Conservation (phyloP, 192 early-diverging fungal species). For the Gonapodya prolifera region DNA sequence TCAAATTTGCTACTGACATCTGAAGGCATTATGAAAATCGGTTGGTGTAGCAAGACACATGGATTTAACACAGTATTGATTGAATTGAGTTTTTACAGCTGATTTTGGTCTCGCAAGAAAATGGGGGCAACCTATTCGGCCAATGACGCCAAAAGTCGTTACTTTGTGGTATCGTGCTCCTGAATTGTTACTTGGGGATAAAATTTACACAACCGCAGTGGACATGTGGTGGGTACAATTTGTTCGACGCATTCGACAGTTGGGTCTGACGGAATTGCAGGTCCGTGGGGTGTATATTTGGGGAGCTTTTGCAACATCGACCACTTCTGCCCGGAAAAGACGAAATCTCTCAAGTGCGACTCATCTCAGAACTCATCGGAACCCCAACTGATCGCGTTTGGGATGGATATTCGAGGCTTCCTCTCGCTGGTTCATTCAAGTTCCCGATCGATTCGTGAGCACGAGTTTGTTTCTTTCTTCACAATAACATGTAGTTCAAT, state of each 20-base stretch:
- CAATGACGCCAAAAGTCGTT: conserved; percentile 79
- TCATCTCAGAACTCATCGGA: conserved; percentile 79
- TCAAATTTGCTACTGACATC: conserved; percentile 85
- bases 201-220: conserved; percentile 78
- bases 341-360: conserved; percentile 71
- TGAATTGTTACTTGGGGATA: conserved; percentile 73
- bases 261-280: conserved; percentile 24
- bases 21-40: conserved; percentile 82
- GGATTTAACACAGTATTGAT: conserved; percentile 7
- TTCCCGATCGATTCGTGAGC: conserved; percentile 40
- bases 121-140: conserved; percentile 57
- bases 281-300: conserved; percentile 93
- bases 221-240: conserved; percentile 55
- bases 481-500: conserved; percentile 39
- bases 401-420: conserved; percentile 60
- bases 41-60: conserved; percentile 10
- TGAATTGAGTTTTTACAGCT: conserved; percentile 26
- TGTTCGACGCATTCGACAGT: not conserved
- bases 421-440: conserved; percentile 39
- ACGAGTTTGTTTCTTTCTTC: not conserved
- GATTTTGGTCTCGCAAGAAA: conserved; percentile 84
- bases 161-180: conserved; percentile 97
- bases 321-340: conserved; percentile 80
- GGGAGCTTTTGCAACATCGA: conserved; percentile 61
- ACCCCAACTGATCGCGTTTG: conserved; percentile 68